phyloP scores from a whole-genome alignment of 345 rosid species.

The Gynandropsis gynandra region DNA sequence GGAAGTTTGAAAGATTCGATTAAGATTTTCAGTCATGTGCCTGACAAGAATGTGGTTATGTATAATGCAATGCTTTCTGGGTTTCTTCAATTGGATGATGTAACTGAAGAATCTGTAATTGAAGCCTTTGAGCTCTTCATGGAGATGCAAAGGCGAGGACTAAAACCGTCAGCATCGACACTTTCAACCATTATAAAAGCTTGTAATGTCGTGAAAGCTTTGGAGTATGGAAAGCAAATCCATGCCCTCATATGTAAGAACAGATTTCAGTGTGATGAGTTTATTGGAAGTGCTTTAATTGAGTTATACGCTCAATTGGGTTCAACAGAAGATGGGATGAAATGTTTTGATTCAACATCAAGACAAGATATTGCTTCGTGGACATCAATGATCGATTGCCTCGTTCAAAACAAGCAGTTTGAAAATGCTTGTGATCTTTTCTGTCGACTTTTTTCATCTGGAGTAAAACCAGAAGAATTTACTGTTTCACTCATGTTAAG shows the following conservation, averaged over 20 bases:
- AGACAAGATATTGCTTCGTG: conserved; percentile 39
- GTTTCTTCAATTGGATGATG: conserved; percentile 26
- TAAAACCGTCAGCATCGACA: conserved; percentile 40
- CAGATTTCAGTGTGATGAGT: conserved; percentile 44
- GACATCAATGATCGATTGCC: conserved; percentile 44
- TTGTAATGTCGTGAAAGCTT: conserved; percentile 27
- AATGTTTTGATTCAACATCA: conserved; percentile 38
- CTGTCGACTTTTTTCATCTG: conserved; percentile 28
- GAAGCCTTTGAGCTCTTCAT: conserved; percentile 36
- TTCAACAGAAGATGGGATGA: conserved; percentile 35
- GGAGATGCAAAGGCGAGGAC: conserved; percentile 34
- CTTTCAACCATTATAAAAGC: conserved; percentile 46
- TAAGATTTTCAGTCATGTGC: conserved; percentile 30
- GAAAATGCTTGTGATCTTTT: conserved; percentile 42
- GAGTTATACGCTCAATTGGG: conserved; percentile 43
- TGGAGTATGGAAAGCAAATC: conserved; percentile 44
- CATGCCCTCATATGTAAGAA: conserved; percentile 40
- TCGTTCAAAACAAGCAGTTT: conserved; percentile 39
- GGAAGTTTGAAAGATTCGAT: conserved; percentile 32
- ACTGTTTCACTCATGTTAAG: conserved; percentile 39
- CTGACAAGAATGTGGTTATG: conserved; percentile 38
- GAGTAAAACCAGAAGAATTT: conserved; percentile 43
- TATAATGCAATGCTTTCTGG: conserved; percentile 52
- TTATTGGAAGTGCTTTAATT: conserved; percentile 40
- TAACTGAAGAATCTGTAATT: conserved; percentile 23